phyloP scores from a whole-genome alignment of 192 early-diverging fungal species.

The Backusella parvicylindrica region DNA sequence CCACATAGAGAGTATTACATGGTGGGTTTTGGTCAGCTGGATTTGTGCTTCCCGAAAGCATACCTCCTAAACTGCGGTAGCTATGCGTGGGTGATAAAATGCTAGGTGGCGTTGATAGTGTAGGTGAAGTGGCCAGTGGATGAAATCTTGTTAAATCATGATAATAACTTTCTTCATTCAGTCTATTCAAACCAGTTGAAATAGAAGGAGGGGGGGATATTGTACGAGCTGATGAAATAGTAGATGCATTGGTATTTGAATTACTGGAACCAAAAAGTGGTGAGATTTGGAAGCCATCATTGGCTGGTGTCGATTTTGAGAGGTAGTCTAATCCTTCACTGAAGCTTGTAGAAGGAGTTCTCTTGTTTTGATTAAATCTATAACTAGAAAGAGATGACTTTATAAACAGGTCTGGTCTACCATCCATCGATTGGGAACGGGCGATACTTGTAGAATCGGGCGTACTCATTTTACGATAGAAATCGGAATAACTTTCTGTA shows the following conservation, averaged over 20 bases:
- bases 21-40: slow-evolving; percentile 94
- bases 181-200: slow-evolving; percentile 5
- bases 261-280: background rate
- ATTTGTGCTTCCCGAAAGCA: slow-evolving; percentile 47
- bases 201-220: background rate
- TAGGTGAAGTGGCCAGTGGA: background rate
- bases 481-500: background rate
- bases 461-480: background rate
- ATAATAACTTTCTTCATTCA: background rate
- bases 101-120: slow-evolving; percentile 20
- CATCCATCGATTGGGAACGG: background rate
- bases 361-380: background rate
- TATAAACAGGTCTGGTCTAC: background rate
- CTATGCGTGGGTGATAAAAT: slow-evolving; percentile 13
- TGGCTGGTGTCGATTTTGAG: slow-evolving; percentile 19
- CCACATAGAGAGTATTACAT: slow-evolving; percentile 97
- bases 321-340: background rate
- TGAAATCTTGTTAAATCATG: background rate
- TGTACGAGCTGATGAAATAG: background rate
- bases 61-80: slow-evolving; percentile 22
- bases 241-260: background rate
- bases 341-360: background rate
- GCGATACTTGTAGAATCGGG: background rate
- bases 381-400: background rate
- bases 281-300: background rate